Evolutionary conservation across 129 eudicot species (phyloP), one percentile per base, ranked within the genome.

Genomic region (Kitagawia praeruptora): DNA sequence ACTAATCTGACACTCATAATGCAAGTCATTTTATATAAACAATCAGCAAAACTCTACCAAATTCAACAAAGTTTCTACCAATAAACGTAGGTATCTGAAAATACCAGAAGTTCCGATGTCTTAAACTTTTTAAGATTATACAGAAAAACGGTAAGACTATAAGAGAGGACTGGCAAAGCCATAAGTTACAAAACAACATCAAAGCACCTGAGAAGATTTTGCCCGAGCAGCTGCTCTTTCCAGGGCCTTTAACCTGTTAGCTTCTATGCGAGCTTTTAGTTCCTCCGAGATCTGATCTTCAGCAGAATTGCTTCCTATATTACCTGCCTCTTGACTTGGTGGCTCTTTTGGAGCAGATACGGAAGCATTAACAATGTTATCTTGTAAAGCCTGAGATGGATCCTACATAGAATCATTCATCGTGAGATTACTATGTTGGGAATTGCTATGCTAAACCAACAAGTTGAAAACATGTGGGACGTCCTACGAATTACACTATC

Each of bases 181-280:
- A 53, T 6, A 82, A 64, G 75, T 42, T 82, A 25, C 16, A 51
- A 41, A 69, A 46, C 16, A 19, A 46, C 16, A 19, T 79, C 77
- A 79, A 47, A n/a, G 13, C 23, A 79, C 70, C 77, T 87, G 84
- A 64, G 81, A 76, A 82, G 70, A 67, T 28, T 85, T 85, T 28
- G 81, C 75, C n/a, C 93, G 87, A 80, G 95, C 95, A 86, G 96
- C 96, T 61, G 95, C 97, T 82, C 89, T 87, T 84, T 92, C 96
- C 75, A 95, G 85, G 19, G 97, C 99, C 90, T 85, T 92, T 66
- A 85, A 67, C 85, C 92, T 88, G 87, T 90, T 92, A 16, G 91
- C 84, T 86, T 90, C 97, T 88, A 95, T 95, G 14, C 91, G 96
- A 56, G 91, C 91, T 81, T 83, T 92, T 84, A 87, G 82, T 76